These are phyloP conservation scores for Lasiodiplodia hormozganensis DNA, from an alignment of 2,329 filamentous ascomycete genomes.

Conservation along the genomic window DNA sequence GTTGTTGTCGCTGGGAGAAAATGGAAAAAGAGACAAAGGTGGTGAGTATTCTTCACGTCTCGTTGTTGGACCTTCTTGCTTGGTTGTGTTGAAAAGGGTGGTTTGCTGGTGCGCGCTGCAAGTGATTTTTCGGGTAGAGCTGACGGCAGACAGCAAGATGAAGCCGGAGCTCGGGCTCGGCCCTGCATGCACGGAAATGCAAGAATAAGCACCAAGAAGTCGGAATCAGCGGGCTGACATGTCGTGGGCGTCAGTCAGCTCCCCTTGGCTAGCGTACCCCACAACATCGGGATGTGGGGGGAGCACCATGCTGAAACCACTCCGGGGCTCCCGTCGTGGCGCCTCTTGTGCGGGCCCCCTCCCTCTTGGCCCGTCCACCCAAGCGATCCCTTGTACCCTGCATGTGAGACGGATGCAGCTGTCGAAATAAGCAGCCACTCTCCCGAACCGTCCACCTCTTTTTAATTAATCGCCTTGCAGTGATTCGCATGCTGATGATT, in stretches of 20 bases:
- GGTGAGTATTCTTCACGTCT: neutral
- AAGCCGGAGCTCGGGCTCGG: neutral
- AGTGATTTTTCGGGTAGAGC: neutral
- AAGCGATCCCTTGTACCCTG: conserved; percentile 1
- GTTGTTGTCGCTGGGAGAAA: conserved; percentile 11
- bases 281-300: conserved; percentile 22
- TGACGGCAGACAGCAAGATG: neutral
- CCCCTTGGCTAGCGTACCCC: conserved; percentile 6
- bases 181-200: neutral
- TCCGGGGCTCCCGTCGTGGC: conserved; percentile 8
- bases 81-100: neutral
- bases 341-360: neutral
- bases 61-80: neutral
- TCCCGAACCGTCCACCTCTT: neutral
- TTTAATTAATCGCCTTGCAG: neutral
- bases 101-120: neutral
- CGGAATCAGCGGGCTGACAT: neutral
- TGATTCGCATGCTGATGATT: neutral
- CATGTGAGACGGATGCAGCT: neutral
- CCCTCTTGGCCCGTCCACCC: neutral
- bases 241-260: neutral
- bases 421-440: neutral
- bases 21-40: neutral
- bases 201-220: neutral
- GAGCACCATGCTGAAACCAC: conserved; percentile 4